Evolutionary conservation across 192 early-diverging fungal genomes (phyloP), one percentile per base, ranked within the genome.

Genomic region (Backusella sp.): DNA sequence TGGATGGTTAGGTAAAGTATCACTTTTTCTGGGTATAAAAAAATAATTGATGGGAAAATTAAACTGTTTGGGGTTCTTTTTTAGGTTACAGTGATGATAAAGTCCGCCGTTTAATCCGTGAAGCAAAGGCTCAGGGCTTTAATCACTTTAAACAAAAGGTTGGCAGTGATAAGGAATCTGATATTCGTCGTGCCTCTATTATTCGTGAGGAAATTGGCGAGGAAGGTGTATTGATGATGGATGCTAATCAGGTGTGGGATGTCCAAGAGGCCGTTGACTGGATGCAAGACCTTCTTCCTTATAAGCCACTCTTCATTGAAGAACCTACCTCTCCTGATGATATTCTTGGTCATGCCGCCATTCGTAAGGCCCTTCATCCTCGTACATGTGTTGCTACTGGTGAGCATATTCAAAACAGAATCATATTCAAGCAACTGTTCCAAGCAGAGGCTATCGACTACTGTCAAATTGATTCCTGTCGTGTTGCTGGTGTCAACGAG

Each of bases 161-260:
- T 6, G 84, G 84, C 35, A 69, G 72, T 44, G 74, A 85, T 37
- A 73, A 77, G 39, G 66, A 78, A 15, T 36, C 67, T 26, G 84
- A 85, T 41, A 77, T 85, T 49, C 71, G 79, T 37, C 84, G 84
- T 44, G 84, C 84, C 14, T 34, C 67, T 28, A 72, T 85, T 66
- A 85, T 85, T 3, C 84, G 84, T 41, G 75, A 79, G 46, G 84
- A 78, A 67, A 81, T 84, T 74, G 84, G 84, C 21, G 67, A 84
- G 3, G 72, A 85, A 11, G 80, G 76, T 35, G 68, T 78, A 12
- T 73, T 85, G 71, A 85, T 85, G 84, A 85, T 85, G 77, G 84
- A 85, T 70, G 84, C 84, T n/a, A 85, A 85, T 77, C 84, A 85
- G 56, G 80, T 85, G 32, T 85, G 84, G 84, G 84, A 81, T 72